Evolutionary conservation across 805 yeast species (phyloP).

Genomic region (Blastobotrys terrestris): DNA sequence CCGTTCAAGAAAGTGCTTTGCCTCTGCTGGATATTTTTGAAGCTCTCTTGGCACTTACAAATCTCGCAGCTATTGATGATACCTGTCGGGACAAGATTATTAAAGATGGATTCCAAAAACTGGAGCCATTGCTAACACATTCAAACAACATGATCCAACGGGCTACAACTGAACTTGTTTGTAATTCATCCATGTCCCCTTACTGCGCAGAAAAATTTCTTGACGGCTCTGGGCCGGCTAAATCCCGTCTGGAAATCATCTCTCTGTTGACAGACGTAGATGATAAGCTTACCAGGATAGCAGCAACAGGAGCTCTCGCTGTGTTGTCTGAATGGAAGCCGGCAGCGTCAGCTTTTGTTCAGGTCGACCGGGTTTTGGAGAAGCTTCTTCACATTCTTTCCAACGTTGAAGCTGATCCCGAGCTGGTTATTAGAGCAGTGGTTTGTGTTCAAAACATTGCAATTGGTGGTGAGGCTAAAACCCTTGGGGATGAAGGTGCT

Average conservation of each 20-base stretch:
- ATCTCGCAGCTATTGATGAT: slow-evolving; percentile 47
- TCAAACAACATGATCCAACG: slow-evolving; percentile 46
- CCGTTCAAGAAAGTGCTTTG: slow-evolving; percentile 18
- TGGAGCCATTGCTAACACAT: slow-evolving; percentile 41
- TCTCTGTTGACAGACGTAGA: slow-evolving; percentile 29
- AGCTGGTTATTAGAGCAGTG: slow-evolving; percentile 6
- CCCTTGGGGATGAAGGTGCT: not conserved
- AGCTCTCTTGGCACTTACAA: slow-evolving; percentile 60
- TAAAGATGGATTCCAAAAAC: slow-evolving; percentile 39
- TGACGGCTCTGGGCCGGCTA: slow-evolving; percentile 26
- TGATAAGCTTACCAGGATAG: slow-evolving; percentile 29
- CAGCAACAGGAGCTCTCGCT: slow-evolving; percentile 38
- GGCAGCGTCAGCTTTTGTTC: slow-evolving; percentile 26
- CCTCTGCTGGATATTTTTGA: slow-evolving; percentile 42
- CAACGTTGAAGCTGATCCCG: slow-evolving; percentile 3
- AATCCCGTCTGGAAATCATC: slow-evolving; percentile 26
- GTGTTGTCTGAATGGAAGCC: slow-evolving; percentile 33
- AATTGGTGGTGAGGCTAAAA: not conserved
- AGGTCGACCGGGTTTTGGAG: slow-evolving; percentile 22
- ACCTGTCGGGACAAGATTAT: slow-evolving; percentile 36
- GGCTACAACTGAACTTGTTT: slow-evolving; percentile 56
- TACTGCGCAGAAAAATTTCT: slow-evolving; percentile 32
- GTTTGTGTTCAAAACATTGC: slow-evolving; percentile 4
- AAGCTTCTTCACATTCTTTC: slow-evolving; percentile 8
- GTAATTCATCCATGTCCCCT: slow-evolving; percentile 46